A percentile compares a stretch with the other conserved stretches of the same genome.
phyloP scores from a whole-genome alignment of 1,284 basidiomycete genomes.

The Schizophyllum commune region DNA sequence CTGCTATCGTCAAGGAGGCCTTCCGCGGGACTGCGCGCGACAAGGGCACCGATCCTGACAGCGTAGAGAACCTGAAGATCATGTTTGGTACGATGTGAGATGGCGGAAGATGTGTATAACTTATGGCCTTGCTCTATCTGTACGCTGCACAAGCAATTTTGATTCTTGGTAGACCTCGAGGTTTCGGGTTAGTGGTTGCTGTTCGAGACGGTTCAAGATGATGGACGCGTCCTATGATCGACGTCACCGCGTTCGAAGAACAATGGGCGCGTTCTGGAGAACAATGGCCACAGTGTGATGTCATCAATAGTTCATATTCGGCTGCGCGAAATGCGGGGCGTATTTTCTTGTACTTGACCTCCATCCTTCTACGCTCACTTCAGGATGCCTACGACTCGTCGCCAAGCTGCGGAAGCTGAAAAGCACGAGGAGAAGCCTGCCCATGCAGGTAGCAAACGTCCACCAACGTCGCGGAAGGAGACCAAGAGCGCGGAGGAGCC shows the following conservation, averaged over 20 bases:
- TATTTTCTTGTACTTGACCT: neutral
- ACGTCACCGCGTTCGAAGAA: neutral
- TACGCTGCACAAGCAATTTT: no score
- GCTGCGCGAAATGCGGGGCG: no score
- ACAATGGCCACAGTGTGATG: neutral
- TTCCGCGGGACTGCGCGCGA: slow-evolving; percentile 43
- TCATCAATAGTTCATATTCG: neutral
- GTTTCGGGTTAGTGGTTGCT: no score
- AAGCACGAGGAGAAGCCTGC: neutral
- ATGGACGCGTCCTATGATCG: no score
- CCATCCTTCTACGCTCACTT: neutral
- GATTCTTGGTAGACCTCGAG: no score
- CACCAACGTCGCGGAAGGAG: neutral
- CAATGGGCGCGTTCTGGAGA: neutral
- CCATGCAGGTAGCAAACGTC: neutral
- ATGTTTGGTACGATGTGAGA: slow-evolving; percentile 46
- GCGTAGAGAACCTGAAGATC: slow-evolving; percentile 69
- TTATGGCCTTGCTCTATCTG: neutral
- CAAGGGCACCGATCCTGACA: slow-evolving; percentile 47
- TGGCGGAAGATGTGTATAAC: neutral
- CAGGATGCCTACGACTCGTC: neutral
- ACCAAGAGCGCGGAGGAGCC: neutral
- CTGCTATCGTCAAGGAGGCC: slow-evolving; percentile 75
- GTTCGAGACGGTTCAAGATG: no score
- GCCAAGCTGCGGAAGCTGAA: neutral